A percentile compares a stretch with the other conserved stretches of the same genome.
Conservation (phyloP, 768 basidiomycete species). For the Termitomyces sp. region DNA sequence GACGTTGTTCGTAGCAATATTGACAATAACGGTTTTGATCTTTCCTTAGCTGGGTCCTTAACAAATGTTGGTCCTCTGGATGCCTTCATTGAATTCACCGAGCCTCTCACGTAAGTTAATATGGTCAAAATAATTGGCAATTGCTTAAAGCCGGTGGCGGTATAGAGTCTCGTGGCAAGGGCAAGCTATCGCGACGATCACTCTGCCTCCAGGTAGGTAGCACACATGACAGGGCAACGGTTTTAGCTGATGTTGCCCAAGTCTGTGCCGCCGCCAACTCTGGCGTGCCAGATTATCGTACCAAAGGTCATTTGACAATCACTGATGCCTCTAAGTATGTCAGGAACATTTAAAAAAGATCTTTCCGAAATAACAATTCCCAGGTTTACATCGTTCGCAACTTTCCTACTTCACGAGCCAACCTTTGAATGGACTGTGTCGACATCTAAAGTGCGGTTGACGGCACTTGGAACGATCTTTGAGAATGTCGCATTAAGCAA, state of each 20-base stretch:
- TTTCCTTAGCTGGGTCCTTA: constrained; percentile 53
- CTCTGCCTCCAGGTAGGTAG: constrained; percentile 48
- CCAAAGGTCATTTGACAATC: constrained; percentile 49
- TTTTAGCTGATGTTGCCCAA: constrained; percentile 14
- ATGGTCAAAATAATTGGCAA: not conserved
- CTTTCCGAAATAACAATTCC: not conserved
- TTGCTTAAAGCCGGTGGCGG: not conserved
- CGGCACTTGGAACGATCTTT: constrained; percentile 64
- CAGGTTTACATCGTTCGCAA: constrained; percentile 64
- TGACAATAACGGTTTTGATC: constrained; percentile 55
- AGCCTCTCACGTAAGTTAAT: constrained; percentile 48
- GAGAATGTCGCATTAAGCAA: constrained; percentile 59
- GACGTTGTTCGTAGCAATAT: constrained; percentile 32
- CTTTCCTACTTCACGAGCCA: constrained; percentile 56
- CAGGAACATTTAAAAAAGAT: not conserved
- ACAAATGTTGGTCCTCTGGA: constrained; percentile 65
- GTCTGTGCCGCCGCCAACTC: constrained; percentile 64
- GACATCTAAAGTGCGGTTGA: constrained; percentile 54
- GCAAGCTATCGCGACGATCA: constrained; percentile 54
- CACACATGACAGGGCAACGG: not conserved
- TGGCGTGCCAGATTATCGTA: constrained; percentile 59
- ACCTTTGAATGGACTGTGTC: constrained; percentile 69
- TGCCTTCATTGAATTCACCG: constrained; percentile 58
- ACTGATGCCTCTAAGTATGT: constrained; percentile 44
- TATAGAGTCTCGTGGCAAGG: constrained; percentile 59